Conservation (phyloP, 495 filamentous ascomycete genomes). For the Opeltia flavorubescens region DNA sequence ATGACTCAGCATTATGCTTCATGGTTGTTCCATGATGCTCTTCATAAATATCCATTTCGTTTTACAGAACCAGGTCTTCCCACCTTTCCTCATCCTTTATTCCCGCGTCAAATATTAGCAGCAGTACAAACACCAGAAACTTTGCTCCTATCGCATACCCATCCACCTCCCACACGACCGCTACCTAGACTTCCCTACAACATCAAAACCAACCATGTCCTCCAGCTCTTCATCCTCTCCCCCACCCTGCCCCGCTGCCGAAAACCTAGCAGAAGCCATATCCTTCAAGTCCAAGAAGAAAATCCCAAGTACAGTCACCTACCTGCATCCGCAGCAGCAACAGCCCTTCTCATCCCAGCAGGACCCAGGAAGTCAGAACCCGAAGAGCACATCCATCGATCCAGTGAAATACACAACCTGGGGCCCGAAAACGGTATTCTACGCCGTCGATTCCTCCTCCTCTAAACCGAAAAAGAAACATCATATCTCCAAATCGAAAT, state of each 20-base stretch:
- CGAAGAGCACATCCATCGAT: neutral
- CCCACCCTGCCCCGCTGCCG: neutral
- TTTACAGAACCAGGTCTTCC: too few relatives aligned
- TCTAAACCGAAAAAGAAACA: neutral
- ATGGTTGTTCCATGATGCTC: too few relatives aligned
- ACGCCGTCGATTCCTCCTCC: neutral
- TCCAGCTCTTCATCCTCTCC: neutral
- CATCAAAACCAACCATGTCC: neutral
- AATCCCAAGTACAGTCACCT: neutral
- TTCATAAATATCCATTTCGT: too few relatives aligned
- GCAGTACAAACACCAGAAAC: too few relatives aligned
- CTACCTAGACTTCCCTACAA: too few relatives aligned
- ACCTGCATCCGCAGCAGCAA: neutral
- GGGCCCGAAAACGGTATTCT: neutral
- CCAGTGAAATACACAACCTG: neutral
- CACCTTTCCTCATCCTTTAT: too few relatives aligned
- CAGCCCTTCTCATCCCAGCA: neutral
- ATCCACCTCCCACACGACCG: too few relatives aligned
- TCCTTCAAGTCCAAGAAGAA: neutral
- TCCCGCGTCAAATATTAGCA: too few relatives aligned
- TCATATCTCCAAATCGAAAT: neutral
- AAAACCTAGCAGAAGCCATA: neutral
- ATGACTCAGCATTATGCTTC: too few relatives aligned
- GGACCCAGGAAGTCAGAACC: too few relatives aligned
- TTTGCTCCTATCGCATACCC: too few relatives aligned